Evolutionary conservation across 306 rosid genomes (phyloP), one percentile per base, ranked within the genome.

Genomic region (Quercus rubra): DNA sequence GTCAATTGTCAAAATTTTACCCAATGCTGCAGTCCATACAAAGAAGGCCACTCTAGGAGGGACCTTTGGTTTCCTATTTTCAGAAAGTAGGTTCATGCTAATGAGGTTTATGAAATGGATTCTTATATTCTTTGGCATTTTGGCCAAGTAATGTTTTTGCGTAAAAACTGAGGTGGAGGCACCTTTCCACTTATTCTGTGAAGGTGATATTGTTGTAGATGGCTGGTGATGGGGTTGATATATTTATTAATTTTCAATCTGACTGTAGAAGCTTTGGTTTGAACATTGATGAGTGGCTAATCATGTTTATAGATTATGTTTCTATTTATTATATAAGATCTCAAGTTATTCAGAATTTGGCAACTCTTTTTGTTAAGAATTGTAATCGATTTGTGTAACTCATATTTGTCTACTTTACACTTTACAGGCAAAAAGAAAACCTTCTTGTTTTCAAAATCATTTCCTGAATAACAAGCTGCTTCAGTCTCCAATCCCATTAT

Each of bases 371-470:
- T 2, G 33, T 6, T 41, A 71, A 33, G 58, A 30, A 49, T 25
- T 18, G 43, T 70, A 31, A 54, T 23, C 1, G n/a, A 18, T 64
- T 59, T 71, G 73, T 51, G 27, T 79, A 66, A 33, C 52, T 25
- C 7, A 55, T 56, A 27, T 73, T 66, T 55, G 17, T 84, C 69
- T 55, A 70, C 74, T 80, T 73, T 78, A 41, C 81, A 72, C 74
- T 80, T 73, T 78, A 33, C 81, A 96, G 98, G 98, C 99, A 20
- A 96, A 91, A 88, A 88, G 94, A 81, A 90, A 68, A 73, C 93
- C 91, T 67, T 86, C 85, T 61, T 89, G 89, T 79, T 91, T 90
- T 84, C 76, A 66, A n/a, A 87, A 79, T 71, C 85, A 71, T 51
- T 71, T 35, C 61, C 83, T 82, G 70, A 83, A 91, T 79, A 33